Conservation (phyloP, 1,139 yeast species). For the Yamadazyma sp. region DNA sequence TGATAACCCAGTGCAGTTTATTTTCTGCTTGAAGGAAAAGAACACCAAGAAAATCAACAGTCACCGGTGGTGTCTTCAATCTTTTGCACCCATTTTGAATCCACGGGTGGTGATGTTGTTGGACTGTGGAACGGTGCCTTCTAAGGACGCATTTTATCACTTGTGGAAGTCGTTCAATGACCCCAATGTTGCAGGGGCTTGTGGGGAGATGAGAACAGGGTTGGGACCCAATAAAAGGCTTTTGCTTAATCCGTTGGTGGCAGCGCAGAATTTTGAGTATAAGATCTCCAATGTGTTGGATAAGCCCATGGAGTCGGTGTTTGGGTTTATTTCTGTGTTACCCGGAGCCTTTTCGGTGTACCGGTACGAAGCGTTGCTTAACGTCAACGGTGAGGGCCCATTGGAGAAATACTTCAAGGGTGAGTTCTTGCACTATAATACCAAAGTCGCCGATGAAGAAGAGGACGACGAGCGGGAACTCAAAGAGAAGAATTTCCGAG, state of each 20-base stretch:
- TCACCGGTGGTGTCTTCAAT: constrained; percentile 84
- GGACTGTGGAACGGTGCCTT: constrained; percentile 82
- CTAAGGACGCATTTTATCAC: constrained; percentile 68
- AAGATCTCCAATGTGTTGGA: constrained; percentile 80
- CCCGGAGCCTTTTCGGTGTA: constrained; percentile 92
- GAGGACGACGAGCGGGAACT: constrained; percentile 45
- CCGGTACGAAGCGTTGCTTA: constrained; percentile 67
- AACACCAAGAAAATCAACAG: constrained; percentile 77
- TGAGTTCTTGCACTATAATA: constrained; percentile 61
- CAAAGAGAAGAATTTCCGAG: constrained; percentile 43
- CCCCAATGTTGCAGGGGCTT: constrained; percentile 80
- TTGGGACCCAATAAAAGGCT: constrained; percentile 57
- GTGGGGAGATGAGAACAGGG: constrained; percentile 79
- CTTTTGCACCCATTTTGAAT: constrained; percentile 67
- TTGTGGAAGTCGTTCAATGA: constrained; percentile 77
- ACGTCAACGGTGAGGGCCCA: constrained; percentile 68
- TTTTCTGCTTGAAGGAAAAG: constrained; percentile 76
- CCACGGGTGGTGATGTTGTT: constrained; percentile 72
- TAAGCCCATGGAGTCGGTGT: constrained; percentile 80
- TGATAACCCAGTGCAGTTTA: constrained; percentile 67
- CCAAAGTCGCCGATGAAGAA: constrained; percentile 27
- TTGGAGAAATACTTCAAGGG: constrained; percentile 79
- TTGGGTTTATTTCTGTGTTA: constrained; percentile 77
- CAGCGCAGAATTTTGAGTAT: constrained; percentile 83
- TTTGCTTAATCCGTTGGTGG: constrained; percentile 71